These are phyloP conservation scores for Termitomyces titanicus DNA, from an alignment of 768 basidiomycete genomes.

Conservation along the genomic window DNA sequence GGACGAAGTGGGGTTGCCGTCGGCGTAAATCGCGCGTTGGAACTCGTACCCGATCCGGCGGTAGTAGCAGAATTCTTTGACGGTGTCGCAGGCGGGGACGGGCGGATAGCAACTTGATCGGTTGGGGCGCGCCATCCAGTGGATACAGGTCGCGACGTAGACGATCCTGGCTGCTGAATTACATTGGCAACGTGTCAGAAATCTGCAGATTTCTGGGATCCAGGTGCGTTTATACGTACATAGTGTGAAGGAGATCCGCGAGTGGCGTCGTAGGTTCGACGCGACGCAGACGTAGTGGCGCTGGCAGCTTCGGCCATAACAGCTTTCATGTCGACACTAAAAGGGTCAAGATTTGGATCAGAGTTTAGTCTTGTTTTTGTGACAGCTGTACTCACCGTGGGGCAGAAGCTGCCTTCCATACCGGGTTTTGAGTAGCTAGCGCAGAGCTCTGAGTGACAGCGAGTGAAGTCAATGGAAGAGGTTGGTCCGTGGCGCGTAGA, in stretches of 20 bases:
- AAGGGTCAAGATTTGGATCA: slow-evolving; percentile 3
- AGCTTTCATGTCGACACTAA: slow-evolving; percentile 79
- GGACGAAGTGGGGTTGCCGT: slow-evolving; percentile 18
- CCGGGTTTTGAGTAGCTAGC: slow-evolving; percentile 20
- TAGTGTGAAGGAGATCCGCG: slow-evolving; percentile 1
- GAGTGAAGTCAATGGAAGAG: slow-evolving; percentile 10
- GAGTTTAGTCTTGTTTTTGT: slow-evolving; percentile 1
- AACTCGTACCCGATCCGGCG: neutral
- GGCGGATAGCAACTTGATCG: slow-evolving; percentile 3
- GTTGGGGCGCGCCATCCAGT: slow-evolving; percentile 6
- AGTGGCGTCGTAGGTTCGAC: slow-evolving; percentile 2
- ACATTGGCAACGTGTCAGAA: neutral
- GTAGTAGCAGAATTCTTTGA: neutral
- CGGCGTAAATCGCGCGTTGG: slow-evolving; percentile 14
- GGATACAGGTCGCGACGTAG: slow-evolving; percentile 3
- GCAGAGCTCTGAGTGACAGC: neutral
- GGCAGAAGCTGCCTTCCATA: slow-evolving; percentile 46
- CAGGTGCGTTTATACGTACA: neutral
- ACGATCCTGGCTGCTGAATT: slow-evolving; percentile 1
- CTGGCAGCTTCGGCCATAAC: slow-evolving; percentile 73
- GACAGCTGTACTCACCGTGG: slow-evolving; percentile 42
- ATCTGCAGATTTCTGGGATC: slow-evolving; percentile 3
- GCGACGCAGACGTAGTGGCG: slow-evolving; percentile 5
- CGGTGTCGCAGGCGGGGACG: slow-evolving; percentile 9
- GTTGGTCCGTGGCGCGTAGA: slow-evolving; percentile 17